Evolutionary conservation across 23 red algal genomes (phyloP).

Genomic region (Gracilaria vermiculophylla): DNA sequence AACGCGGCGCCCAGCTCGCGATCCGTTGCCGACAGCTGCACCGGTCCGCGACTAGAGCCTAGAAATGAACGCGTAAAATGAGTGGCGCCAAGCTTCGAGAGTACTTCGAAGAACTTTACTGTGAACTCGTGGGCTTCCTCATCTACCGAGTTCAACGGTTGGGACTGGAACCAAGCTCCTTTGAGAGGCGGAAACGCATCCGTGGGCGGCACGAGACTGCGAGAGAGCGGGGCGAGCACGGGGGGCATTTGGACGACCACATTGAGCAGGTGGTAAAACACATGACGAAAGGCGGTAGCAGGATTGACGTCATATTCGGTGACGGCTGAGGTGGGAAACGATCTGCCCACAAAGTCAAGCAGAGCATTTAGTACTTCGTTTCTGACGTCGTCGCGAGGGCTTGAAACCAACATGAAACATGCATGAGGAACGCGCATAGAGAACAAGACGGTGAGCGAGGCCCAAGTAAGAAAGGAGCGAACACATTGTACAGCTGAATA

Average conservation of each 20-base stretch:
- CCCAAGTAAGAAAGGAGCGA: slow-evolving; percentile 26
- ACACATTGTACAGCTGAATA: slow-evolving; percentile 7
- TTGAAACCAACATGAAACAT: slow-evolving; percentile 21
- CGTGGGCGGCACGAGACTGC: slow-evolving; percentile 4
- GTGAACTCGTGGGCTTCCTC: slow-evolving; percentile 38
- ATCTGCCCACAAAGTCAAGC: not conserved
- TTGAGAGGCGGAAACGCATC: slow-evolving; percentile 27
- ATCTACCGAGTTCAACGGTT: not conserved
- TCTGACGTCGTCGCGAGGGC: not conserved
- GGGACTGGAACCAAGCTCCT: not conserved
- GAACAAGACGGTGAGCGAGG: slow-evolving; percentile 6
- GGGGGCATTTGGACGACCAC: not conserved
- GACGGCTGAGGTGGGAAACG: not conserved
- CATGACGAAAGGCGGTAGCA: slow-evolving; percentile 11
- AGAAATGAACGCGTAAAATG: slow-evolving; percentile 50
- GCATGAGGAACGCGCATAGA: slow-evolving; percentile 22
- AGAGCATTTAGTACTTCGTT: slow-evolving; percentile 25
- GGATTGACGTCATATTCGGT: not conserved
- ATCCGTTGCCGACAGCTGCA: not conserved
- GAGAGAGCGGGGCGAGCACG: not conserved
- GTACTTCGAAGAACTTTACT: slow-evolving; percentile 43
- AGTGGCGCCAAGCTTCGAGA: slow-evolving; percentile 29
- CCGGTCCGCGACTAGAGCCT: not conserved
- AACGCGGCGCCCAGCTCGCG: slow-evolving; percentile 20
- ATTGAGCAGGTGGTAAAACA: slow-evolving; percentile 14